Base-by-base conservation (phyloP, 2,329 filamentous ascomycete genomes). In the Penicillium sclerotiorum region DNA sequence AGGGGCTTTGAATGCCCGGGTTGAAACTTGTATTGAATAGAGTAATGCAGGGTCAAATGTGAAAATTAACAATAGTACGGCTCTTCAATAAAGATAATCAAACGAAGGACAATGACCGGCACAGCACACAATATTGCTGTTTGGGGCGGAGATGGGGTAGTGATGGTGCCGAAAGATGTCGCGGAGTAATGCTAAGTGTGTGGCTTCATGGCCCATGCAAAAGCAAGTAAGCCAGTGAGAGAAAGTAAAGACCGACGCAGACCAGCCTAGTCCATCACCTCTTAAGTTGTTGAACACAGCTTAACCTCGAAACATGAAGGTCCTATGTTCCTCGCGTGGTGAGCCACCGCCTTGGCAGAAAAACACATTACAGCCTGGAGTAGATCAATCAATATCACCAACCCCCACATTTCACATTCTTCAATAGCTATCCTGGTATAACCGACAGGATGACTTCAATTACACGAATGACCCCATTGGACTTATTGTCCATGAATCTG, bases 401-500 rank as follows among this genome's bases (percentile, higher is more conserved):
- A n/a, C 56, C 55, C 57, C 58, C 59, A 62, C 57, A 56, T 61
- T 56, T 52, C n/a, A n/a, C n/a, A n/a, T n/a, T n/a, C n/a, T n/a
- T n/a, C n/a, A n/a, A n/a, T n/a, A n/a, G n/a, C n/a, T n/a, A n/a
- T n/a, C n/a, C n/a, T n/a, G n/a, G n/a, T n/a, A n/a, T n/a, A n/a
- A n/a, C n/a, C n/a, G n/a, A n/a, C 60, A 70, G 53, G 37, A 95
- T 95, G 90, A 87, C 88, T 47, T 89, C 88, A 47, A 89, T 97
- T 66, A 87, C 92, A 45, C 85, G 89, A 60, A 96, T 97, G 78
- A 83, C 83, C 53, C 87, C 90, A 2, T 81, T 83, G 60, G 94
- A 99, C 71, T 81, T 97, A 54, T 85, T 96, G 73, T 87, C 87
- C 60, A 87, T 97, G 73, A 95, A 95, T 60, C 86, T 91, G 58